These are phyloP conservation scores for Sapria himalayana DNA, from an alignment of 345 rosid genomes.

Conservation along the genomic window DNA sequence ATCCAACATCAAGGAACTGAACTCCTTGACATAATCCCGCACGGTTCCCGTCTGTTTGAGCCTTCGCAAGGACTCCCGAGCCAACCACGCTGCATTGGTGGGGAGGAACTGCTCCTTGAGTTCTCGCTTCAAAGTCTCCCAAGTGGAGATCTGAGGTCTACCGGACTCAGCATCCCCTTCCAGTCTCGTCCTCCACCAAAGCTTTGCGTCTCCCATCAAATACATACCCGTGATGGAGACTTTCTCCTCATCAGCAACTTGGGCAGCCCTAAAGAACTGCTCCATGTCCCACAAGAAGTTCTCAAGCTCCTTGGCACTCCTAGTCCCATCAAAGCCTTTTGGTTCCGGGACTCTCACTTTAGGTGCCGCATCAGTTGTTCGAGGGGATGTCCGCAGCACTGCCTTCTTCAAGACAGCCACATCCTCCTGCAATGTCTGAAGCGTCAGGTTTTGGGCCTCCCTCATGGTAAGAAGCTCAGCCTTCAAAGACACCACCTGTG, in stretches of 20 bases:
- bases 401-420: no score
- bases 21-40: background rate
- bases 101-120: background rate
- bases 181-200: background rate
- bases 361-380: no score
- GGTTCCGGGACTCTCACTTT: no score
- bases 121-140: background rate
- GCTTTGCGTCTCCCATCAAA: background rate
- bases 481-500: no score
- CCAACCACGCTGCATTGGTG: background rate
- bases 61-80: background rate
- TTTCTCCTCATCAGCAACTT: background rate
- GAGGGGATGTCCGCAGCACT: no score
- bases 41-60: background rate
- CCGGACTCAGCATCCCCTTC: background rate
- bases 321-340: no score
- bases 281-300: constrained; percentile 2
- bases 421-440: no score
- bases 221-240: constrained; percentile 1
- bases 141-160: background rate
- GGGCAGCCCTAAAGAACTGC: background rate
- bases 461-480: no score
- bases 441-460: no score
- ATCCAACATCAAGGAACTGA: background rate
- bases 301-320: background rate